Conservation (phyloP, 2,329 filamentous ascomycete species). For the Diaporthe batatas region DNA sequence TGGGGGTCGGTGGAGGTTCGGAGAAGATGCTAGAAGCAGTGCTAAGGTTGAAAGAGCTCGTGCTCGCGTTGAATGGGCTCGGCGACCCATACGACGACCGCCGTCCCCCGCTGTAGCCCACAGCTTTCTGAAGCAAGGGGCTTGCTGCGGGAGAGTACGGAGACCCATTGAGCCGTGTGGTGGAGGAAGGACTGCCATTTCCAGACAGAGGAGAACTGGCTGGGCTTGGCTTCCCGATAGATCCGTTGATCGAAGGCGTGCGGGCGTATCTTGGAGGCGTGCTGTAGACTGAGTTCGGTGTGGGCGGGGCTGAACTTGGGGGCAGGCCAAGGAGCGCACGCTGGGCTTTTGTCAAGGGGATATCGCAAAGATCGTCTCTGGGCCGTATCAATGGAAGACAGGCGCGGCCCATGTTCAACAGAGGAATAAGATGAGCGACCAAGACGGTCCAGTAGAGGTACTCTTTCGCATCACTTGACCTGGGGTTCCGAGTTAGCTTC, state of each 20-base stretch:
- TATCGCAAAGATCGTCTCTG: slow-evolving; percentile 85
- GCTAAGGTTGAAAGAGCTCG: slow-evolving; percentile 62
- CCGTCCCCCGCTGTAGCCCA: slow-evolving; percentile 68
- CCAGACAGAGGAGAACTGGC: slow-evolving; percentile 70
- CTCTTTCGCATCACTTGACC: slow-evolving; percentile 47
- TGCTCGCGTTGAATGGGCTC: slow-evolving; percentile 65
- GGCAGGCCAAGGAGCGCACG: slow-evolving; percentile 86
- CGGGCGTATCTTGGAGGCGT: slow-evolving; percentile 90
- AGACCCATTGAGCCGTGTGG: slow-evolving; percentile 55
- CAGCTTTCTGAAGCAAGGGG: slow-evolving; percentile 76
- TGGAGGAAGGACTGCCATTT: slow-evolving; percentile 54
- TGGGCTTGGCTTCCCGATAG: slow-evolving; percentile 71
- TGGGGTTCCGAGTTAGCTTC: slow-evolving; percentile 29
- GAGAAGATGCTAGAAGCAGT: slow-evolving; percentile 62
- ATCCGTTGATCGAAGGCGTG: slow-evolving; percentile 75
- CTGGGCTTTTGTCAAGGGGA: slow-evolving; percentile 91
- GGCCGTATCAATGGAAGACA: slow-evolving; percentile 79
- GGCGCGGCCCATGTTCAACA: slow-evolving; percentile 79
- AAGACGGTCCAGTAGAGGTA: slow-evolving; percentile 62
- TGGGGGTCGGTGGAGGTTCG: slow-evolving; percentile 76
- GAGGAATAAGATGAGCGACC: slow-evolving; percentile 66
- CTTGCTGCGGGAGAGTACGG: slow-evolving; percentile 62
- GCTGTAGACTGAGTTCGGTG: slow-evolving; percentile 79
- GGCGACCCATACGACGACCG: slow-evolving; percentile 71
- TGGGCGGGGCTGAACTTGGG: slow-evolving; percentile 72